Conservation (phyloP, 163 green algal genomes). For the Prototheca cutis region DNA sequence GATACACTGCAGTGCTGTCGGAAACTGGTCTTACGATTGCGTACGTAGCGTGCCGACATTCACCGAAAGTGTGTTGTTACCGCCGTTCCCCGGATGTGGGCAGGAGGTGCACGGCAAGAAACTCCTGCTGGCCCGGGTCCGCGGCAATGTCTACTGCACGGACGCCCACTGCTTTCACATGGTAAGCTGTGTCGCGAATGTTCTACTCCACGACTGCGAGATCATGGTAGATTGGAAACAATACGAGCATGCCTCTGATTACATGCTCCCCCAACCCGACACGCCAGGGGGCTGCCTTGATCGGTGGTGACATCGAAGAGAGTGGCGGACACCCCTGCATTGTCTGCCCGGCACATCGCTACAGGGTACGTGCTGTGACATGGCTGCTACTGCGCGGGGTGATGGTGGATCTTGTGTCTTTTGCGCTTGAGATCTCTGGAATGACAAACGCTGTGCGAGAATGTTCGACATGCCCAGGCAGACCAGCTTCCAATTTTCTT, state of each 20-base stretch:
- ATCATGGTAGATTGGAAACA: neutral
- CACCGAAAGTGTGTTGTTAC: too few relatives aligned
- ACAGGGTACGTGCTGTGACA: constrained; percentile 19
- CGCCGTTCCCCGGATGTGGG: neutral
- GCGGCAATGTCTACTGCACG: constrained; percentile 15
- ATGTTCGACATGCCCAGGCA: too few relatives aligned
- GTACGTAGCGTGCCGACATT: too few relatives aligned
- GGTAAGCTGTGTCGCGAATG: too few relatives aligned
- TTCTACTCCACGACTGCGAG: neutral
- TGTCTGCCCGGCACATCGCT: constrained; percentile 28
- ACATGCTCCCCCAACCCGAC: neutral
- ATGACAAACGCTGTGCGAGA: too few relatives aligned
- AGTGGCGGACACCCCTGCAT: constrained; percentile 25
- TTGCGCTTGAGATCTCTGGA: too few relatives aligned
- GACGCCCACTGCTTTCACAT: constrained; percentile 35
- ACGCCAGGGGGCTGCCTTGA: constrained; percentile 7
- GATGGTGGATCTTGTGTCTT: too few relatives aligned
- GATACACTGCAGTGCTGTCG: too few relatives aligned
- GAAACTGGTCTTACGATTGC: too few relatives aligned
- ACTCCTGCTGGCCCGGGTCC: constrained; percentile 16
- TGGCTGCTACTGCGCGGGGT: too few relatives aligned
- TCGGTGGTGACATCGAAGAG: constrained; percentile 32
- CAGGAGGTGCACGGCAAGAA: constrained; percentile 22
- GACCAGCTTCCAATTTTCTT: too few relatives aligned
- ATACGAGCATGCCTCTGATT: neutral